Base-by-base conservation (phyloP, 2,329 filamentous ascomycete species). In the Monilinia aucupariae region DNA sequence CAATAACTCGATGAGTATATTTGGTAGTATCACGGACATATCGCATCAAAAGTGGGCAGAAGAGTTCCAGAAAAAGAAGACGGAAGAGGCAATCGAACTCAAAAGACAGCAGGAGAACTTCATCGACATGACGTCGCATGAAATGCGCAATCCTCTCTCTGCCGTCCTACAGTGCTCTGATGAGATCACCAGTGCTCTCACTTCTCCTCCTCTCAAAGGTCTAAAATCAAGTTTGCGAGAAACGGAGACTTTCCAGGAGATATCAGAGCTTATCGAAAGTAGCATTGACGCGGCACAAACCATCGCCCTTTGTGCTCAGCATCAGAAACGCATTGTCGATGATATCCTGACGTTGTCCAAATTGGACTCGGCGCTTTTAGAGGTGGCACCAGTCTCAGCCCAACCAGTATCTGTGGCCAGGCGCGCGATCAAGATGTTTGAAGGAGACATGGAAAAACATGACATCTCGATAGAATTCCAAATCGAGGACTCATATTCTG, bases 11-110 rank as follows among this genome's bases (percentile, higher is more conserved):
- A 96, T 96, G 67, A 91, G 88, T 32, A 87, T 92, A 3, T 92
- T 92, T 69, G 89, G 89, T 59, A 89, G 86, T 71, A 87, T 96
- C 59, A 93, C 90, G 0, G 90, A 96, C 71, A 96, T 96, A 67
- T 91, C 88, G 22, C 84, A 89, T 61, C 90, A 94, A 73, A 96
- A 96, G 73, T 88, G 87, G 80, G 90, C 91, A n/a, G 70, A 71
- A 41, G 66, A 50, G 15, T 69, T 70, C 22, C 68, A 71, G 48
- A 70, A 77, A 76, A 56, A 82, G 79, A 71, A 80, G 81, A 66
- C 68, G 66, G 25, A 66, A 50, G 81, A 85, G 65, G 82, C 82
- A 1, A 78, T 85, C 32, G 81, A 85, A 69, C 80, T 81, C 39
- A 84, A 82, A 69, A 77, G 86, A 5, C 87, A 90, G 71, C 90